Evolutionary conservation across 2,329 filamentous ascomycete genomes (phyloP).

Genomic region (Plectosphaerella cucumerina): DNA sequence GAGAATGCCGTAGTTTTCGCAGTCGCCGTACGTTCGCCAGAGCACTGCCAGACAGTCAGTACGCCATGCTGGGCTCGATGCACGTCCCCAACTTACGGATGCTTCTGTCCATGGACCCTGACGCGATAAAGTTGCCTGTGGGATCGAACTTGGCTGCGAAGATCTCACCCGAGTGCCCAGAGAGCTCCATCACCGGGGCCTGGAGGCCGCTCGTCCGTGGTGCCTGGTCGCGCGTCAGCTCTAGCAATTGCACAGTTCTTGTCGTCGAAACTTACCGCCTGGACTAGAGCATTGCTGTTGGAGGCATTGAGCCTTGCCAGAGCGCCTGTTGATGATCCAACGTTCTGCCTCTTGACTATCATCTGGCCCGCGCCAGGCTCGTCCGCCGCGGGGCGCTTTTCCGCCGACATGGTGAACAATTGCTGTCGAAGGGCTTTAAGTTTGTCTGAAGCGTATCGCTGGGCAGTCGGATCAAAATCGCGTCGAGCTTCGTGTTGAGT

Average conservation of each 20-base stretch:
- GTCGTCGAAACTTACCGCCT: conserved; percentile 36
- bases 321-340: conserved; percentile 43
- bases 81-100: conserved; percentile 57
- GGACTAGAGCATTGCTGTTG: conserved; percentile 41
- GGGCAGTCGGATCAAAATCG: not conserved
- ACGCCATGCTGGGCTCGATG: not conserved
- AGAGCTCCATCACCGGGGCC: conserved; percentile 90
- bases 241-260: not conserved
- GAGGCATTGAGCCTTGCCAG: conserved; percentile 48
- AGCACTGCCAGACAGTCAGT: conserved; percentile 57
- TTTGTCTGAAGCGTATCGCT: not conserved
- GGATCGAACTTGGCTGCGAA: conserved; percentile 90
- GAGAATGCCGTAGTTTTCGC: conserved; percentile 89
- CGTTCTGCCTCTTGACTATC: conserved; percentile 85
- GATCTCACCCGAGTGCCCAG: conserved; percentile 78
- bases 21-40: conserved; percentile 89
- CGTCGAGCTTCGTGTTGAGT: not conserved
- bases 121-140: conserved; percentile 83
- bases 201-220: conserved; percentile 78
- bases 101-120: conserved; percentile 89
- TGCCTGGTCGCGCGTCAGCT: conserved; percentile 46
- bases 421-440: not conserved
- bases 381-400: conserved; percentile 87
- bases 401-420: conserved; percentile 68
- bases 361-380: conserved; percentile 76